These are phyloP conservation scores for Cystobasidium onofrii DNA, from an alignment of 768 basidiomycete genomes.

Conservation along the genomic window DNA sequence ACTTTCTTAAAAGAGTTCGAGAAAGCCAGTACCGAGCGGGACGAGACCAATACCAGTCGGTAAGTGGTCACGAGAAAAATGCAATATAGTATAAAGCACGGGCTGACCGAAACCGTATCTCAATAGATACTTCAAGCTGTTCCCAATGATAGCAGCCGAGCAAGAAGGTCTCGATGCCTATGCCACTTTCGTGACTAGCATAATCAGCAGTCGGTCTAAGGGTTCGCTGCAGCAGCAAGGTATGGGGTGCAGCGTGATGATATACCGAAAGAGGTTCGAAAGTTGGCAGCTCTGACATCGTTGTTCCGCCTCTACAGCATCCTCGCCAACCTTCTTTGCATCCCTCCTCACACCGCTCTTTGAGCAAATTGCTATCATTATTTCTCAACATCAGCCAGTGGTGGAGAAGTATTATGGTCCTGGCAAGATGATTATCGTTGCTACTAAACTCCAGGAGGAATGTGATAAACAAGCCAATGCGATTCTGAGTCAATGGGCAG, in stretches of 20 bases:
- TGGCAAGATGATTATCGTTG: conserved; percentile 71
- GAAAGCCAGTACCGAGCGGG: conserved; percentile 67
- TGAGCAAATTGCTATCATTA: conserved; percentile 88
- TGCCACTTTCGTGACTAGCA: conserved; percentile 70
- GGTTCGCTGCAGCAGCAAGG: conserved; percentile 33
- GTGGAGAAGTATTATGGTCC: conserved; percentile 95
- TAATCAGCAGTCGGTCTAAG: conserved; percentile 34
- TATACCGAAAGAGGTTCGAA: no score
- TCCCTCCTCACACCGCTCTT: conserved; percentile 82
- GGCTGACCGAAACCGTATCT: no score
- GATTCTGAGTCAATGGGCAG: conserved; percentile 77
- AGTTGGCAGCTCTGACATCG: no score
- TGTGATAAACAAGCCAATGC: conserved; percentile 73
- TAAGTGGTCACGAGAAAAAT: no score
- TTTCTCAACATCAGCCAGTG: conserved; percentile 93
- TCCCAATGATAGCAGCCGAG: conserved; percentile 92
- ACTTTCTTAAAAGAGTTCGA: conserved; percentile 75
- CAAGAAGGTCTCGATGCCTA: conserved; percentile 83
- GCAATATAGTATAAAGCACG: no score
- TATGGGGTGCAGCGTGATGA: background rate
- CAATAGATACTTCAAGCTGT: conserved; percentile 91
- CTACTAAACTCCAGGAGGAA: conserved; percentile 63
- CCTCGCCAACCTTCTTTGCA: conserved; percentile 85
- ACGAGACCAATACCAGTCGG: conserved; percentile 45
- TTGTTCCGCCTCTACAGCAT: conserved; percentile 52